Base-by-base conservation (phyloP, 305 asterid species). In the Solanum chacoense region DNA sequence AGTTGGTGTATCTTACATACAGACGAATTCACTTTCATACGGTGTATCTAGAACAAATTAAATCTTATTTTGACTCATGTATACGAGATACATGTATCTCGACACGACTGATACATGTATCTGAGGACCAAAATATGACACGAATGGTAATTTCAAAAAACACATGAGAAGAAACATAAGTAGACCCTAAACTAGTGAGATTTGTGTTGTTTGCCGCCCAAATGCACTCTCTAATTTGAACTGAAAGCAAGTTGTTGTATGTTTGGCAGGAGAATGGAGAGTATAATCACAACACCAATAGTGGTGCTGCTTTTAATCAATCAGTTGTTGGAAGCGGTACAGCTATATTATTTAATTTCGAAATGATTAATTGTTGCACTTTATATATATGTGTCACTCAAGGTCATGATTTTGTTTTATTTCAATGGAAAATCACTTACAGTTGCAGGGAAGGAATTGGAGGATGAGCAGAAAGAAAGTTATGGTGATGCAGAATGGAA, bases 271-370 rank as follows among this genome's bases (percentile, higher is more conserved):
- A 91, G 88, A 89, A 90, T 88, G 94, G 86, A 20, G 94, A 94
- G 29, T 34, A 72, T 88, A 91, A 90, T 87, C 91, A 91, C 85
- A 91, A 92, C 20, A 7, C 88, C 34, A 92, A 90, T 87, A 93
- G 92, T 7, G 91, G 26, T 75, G 90, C 37, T 65, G 90, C 71
- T 65, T 90, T 90, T 40, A 88, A 50, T 89, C 94, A 90, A 63
- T 93, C 96, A 11, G 88, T 93, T 84, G 92, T 95, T 7, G 98
- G 94, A 90, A 94, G 96, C 55, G 95, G 98, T 95, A 93, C 59
- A 75, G 1, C 34, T 40, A 14, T 8, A 22, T 26, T 40, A 18
- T 5, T 28, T 80, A 65, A 65, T 14, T 7, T 40, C 36, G 9
- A 26, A 80, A 79, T 38, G 11, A 80, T 5, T 40, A 78, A 78